phyloP scores from a whole-genome alignment of 139 green algal genomes.

The Chlamydomonas applanata region DNA sequence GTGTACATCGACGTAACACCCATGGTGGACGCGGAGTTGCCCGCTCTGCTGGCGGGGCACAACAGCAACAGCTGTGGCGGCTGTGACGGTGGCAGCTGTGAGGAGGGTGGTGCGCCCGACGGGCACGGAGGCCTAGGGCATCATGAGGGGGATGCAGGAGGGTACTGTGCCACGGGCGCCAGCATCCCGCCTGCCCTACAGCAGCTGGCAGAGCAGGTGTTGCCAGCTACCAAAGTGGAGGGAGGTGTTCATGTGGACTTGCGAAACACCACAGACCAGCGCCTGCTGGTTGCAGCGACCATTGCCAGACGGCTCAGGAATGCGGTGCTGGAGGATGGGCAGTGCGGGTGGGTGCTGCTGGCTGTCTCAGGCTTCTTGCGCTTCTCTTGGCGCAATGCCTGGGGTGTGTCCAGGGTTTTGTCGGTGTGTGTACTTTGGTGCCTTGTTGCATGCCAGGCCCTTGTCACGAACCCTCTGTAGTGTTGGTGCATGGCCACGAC shows the following conservation, averaged over 20 bases:
- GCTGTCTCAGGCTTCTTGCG: not conserved
- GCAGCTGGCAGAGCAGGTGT: not conserved
- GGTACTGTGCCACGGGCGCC: not conserved
- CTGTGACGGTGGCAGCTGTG: too few relatives aligned
- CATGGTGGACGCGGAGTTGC: conserved; percentile 19
- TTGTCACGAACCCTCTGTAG: too few relatives aligned
- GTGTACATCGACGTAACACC: conserved; percentile 86
- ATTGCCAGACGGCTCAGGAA: conserved; percentile 13
- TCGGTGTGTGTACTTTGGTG: not conserved
- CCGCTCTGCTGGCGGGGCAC: not conserved
- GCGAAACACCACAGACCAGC: not conserved
- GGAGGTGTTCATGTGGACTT: not conserved
- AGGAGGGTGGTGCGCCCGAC: too few relatives aligned
- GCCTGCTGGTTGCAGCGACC: not conserved
- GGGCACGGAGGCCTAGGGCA: not conserved
- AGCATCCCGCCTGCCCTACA: not conserved
- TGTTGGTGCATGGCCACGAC: too few relatives aligned
- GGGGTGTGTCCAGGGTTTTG: not conserved
- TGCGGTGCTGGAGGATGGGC: not conserved
- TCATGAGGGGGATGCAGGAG: not conserved
- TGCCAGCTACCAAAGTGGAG: not conserved
- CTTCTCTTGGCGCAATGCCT: not conserved
- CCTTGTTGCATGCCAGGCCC: too few relatives aligned
- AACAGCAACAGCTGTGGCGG: not conserved
- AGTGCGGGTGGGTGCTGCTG: not conserved